Conservation (phyloP, 768 basidiomycete genomes). For the Rhodotorula sphaerocarpa region DNA sequence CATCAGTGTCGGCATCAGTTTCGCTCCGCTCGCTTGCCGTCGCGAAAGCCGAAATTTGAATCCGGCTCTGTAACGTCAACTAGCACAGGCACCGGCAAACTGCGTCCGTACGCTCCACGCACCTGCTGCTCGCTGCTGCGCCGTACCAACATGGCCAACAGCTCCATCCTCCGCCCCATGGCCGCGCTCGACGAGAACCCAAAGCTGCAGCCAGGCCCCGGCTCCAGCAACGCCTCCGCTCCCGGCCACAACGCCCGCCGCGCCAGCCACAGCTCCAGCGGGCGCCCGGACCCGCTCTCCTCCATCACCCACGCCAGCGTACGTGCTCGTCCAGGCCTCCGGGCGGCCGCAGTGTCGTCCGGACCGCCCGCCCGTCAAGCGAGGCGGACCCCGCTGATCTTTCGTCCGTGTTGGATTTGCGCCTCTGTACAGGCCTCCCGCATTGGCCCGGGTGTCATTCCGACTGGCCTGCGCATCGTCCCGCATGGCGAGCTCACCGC, state of each 20-base stretch:
- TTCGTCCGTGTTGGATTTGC: not conserved
- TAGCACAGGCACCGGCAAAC: too few species aligned
- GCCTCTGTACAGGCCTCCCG: conserved; percentile 9
- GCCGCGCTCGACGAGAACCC: conserved; percentile 17
- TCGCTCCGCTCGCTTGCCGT: too few species aligned
- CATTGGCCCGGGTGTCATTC: conserved; percentile 26
- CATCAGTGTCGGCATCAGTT: too few species aligned
- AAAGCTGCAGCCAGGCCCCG: not conserved
- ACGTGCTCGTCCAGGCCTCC: too few species aligned
- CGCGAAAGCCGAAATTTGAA: too few species aligned
- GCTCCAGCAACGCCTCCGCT: not conserved
- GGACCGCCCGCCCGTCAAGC: not conserved
- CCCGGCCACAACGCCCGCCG: conserved; percentile 14
- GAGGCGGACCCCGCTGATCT: not conserved
- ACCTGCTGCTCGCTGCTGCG: not conserved
- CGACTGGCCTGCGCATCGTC: conserved; percentile 14
- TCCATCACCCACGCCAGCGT: conserved; percentile 28
- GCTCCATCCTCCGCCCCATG: not conserved
- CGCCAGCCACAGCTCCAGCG: conserved; percentile 9
- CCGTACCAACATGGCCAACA: too few species aligned
- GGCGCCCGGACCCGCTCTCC: conserved; percentile 25
- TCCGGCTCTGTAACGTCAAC: too few species aligned
- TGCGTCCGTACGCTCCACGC: not conserved
- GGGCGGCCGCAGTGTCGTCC: not conserved
- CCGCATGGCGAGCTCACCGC: conserved; percentile 18